These are phyloP conservation scores for Graphiopsis chlorocephala DNA, from an alignment of 2,329 filamentous ascomycete genomes.

Conservation along the genomic window DNA sequence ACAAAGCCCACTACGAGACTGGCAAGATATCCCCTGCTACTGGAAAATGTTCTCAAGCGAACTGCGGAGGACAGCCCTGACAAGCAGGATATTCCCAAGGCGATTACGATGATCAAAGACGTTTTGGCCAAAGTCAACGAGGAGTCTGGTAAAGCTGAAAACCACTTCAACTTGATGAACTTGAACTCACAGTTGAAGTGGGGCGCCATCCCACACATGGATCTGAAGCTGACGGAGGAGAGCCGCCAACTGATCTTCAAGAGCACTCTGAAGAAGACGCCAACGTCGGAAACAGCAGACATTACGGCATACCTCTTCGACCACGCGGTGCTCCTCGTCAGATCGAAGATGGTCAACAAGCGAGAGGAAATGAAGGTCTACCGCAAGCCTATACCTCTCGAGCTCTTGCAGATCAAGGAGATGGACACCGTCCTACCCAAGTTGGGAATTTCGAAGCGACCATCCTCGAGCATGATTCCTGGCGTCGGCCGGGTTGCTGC, in stretches of 20 bases:
- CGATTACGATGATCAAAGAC: slow-evolving; percentile 80
- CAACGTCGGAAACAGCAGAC: slow-evolving; percentile 75
- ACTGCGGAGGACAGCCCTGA: slow-evolving; percentile 87
- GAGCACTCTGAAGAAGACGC: slow-evolving; percentile 86
- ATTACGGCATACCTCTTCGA: slow-evolving; percentile 96
- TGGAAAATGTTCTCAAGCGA: slow-evolving; percentile 89
- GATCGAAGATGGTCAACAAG: slow-evolving; percentile 89
- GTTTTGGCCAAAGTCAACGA: slow-evolving; percentile 85
- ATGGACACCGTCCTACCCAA: slow-evolving; percentile 95
- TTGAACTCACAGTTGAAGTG: slow-evolving; percentile 91
- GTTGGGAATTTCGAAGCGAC: slow-evolving; percentile 75
- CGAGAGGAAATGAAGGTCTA: slow-evolving; percentile 93
- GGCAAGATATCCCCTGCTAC: slow-evolving; percentile 84
- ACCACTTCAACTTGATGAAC: slow-evolving; percentile 91
- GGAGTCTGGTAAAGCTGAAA: slow-evolving; percentile 95
- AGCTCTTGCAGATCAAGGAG: slow-evolving; percentile 87
- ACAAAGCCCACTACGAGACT: slow-evolving; percentile 96
- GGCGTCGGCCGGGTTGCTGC: slow-evolving; percentile 52
- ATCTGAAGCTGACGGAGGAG: slow-evolving; percentile 91
- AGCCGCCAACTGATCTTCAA: slow-evolving; percentile 92
- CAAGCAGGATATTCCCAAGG: slow-evolving; percentile 87
- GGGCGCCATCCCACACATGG: slow-evolving; percentile 83
- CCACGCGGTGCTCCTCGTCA: slow-evolving; percentile 87
- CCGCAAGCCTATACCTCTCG: slow-evolving; percentile 88
- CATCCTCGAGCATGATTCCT: slow-evolving; percentile 79